Conservation (phyloP, 2,329 filamentous ascomycete genomes). For the Calonectria leucothoes region DNA sequence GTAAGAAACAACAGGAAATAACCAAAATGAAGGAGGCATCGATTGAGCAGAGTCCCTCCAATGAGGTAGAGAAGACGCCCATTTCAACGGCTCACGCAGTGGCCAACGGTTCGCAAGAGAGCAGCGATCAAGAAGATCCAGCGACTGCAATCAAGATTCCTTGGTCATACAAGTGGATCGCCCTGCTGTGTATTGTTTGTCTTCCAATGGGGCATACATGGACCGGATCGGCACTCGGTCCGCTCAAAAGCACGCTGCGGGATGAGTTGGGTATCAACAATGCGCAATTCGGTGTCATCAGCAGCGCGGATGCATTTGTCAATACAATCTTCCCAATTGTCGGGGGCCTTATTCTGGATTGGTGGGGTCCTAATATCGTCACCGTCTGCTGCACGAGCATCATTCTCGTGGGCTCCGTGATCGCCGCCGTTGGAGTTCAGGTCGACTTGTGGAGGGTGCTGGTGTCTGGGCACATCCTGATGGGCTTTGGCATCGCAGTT, state of each 20-base stretch:
- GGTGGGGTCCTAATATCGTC: slow-evolving; percentile 38
- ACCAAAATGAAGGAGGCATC: background rate
- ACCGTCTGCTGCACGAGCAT: slow-evolving; percentile 34
- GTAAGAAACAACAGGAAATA: too few species aligned
- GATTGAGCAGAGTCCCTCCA: background rate
- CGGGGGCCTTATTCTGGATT: slow-evolving; percentile 35
- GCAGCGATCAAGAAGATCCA: background rate
- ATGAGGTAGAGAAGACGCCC: background rate
- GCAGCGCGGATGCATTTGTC: slow-evolving; percentile 39
- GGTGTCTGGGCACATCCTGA: slow-evolving; percentile 34
- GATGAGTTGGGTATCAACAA: slow-evolving; percentile 38
- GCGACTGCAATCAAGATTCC: slow-evolving; percentile 16
- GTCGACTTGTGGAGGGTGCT: slow-evolving; percentile 32
- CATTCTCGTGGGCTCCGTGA: slow-evolving; percentile 35
- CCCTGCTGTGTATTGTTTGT: slow-evolving; percentile 33
- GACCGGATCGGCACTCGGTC: slow-evolving; percentile 34
- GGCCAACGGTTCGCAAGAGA: background rate
- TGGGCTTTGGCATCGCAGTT: slow-evolving; percentile 39
- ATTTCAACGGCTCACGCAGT: background rate
- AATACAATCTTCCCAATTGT: slow-evolving; percentile 38
- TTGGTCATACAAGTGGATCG: slow-evolving; percentile 38
- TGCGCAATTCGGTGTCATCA: slow-evolving; percentile 40
- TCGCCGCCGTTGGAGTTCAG: slow-evolving; percentile 35
- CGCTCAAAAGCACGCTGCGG: slow-evolving; percentile 39
- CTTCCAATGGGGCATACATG: slow-evolving; percentile 38